Evolutionary conservation across 306 rosid species (phyloP), one percentile per base, ranked within the genome.

Genomic region (Acacia crassicarpa): DNA sequence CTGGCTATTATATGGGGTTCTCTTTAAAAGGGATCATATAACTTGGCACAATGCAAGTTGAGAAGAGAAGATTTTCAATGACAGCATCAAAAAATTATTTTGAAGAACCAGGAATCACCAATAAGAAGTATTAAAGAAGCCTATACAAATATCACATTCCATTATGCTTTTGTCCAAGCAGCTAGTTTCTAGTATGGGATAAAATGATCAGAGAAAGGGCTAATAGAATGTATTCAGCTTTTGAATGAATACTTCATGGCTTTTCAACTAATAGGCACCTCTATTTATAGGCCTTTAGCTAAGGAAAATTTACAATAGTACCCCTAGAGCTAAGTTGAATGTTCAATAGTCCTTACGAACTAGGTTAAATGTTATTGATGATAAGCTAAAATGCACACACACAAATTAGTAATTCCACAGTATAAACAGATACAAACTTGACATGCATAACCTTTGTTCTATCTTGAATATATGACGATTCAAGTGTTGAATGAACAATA

Each of bases 11-110:
- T 11, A 8, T 17, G 8, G 9, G 1, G 5, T 4, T 25, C 30
- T 4, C 17, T 61, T 25, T 23, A 12, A 25, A 61, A 23, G 19
- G 67, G 38, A 27, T 70, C 2, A 27, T 62, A 69, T 59, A 44
- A 25, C 78, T 69, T 40, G 48, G 74, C 63, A 27, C 78, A 68
- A 40, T 20, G 44, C 58, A 84, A 80, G 54, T 75, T 84, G 84
- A 80, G 62, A 58, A 68, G 84, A 27, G 10, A 41, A 70, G 2
- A 15, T 54, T 58, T n/a, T 48, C 35, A 49, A 45, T 66, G 38
- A 44, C 58, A 72, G 35, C 38, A 67, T 74, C 41, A 82, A 76
- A 65, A 76, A 77, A 79, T 32, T 46, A 61, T 44, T 65, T 74
- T 69, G 22, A 73, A 44, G 74, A 70, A 67, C 30, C 20, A 78